These are phyloP conservation scores for Allantophomopsis cytisporea DNA, from an alignment of 2,329 filamentous ascomycete species.

Conservation along the genomic window DNA sequence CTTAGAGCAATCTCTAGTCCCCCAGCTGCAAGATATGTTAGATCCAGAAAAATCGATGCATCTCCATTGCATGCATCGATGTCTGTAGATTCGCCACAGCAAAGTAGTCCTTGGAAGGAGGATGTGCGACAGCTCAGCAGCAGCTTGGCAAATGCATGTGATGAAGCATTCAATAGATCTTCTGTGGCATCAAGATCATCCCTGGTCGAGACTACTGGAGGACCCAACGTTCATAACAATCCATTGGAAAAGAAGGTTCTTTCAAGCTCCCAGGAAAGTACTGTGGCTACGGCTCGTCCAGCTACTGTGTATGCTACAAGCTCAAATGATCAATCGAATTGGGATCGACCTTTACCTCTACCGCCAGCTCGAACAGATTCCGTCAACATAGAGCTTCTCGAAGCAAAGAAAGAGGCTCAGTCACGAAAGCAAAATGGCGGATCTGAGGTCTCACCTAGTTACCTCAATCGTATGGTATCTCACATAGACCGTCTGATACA, in stretches of 20 bases:
- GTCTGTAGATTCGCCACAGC: constrained; percentile 1
- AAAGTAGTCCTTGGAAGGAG: constrained; percentile 38
- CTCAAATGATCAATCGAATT: constrained; percentile 5
- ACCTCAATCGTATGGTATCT: constrained; percentile 44
- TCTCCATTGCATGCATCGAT: constrained; percentile 1
- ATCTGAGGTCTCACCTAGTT: constrained; percentile 23
- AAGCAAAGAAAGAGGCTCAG: constrained; percentile 15
- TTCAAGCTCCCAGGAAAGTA: neutral
- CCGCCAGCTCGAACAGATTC: constrained; percentile 16
- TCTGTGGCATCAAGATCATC: constrained; percentile 22
- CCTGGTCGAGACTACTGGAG: neutral
- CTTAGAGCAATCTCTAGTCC: constrained; percentile 4
- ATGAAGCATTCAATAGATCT: constrained; percentile 76
- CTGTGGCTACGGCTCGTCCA: no score
- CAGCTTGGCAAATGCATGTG: constrained; percentile 79
- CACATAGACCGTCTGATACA: constrained; percentile 44
- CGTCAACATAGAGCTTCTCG: constrained; percentile 13
- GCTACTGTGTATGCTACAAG: neutral
- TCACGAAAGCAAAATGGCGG: constrained; percentile 11
- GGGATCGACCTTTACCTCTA: constrained; percentile 16
- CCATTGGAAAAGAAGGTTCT: no score
- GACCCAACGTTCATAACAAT: neutral
- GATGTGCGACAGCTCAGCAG: constrained; percentile 75
- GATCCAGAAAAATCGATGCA: constrained; percentile 12
- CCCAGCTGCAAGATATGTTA: constrained; percentile 13